phyloP scores from a whole-genome alignment of 176 grass and related monocot species.

The Lolium rigidum region DNA sequence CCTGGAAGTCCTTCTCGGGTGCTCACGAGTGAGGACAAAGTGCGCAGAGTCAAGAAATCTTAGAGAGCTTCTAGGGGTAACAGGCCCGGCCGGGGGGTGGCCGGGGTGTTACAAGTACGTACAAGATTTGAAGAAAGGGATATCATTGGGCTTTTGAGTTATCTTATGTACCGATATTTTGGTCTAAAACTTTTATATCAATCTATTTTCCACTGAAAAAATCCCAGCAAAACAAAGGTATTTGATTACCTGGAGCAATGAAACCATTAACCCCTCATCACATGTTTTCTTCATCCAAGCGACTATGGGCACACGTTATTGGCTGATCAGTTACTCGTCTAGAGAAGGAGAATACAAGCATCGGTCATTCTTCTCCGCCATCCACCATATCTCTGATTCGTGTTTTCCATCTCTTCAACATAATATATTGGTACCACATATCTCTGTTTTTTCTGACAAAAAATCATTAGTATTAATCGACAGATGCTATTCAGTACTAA shows the following conservation, averaged over 20 bases:
- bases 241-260: neutral
- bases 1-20: too few relatives aligned
- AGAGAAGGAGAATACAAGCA: neutral
- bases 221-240: neutral
- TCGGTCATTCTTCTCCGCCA: neutral
- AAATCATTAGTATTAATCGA: neutral
- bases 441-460: neutral
- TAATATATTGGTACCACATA: neutral
- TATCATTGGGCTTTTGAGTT: neutral
- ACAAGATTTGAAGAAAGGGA: neutral
- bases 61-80: too few relatives aligned
- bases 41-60: too few relatives aligned
- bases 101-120: neutral
- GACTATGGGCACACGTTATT: neutral
- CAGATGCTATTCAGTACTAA: neutral
- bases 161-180: neutral
- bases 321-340: neutral
- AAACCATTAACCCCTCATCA: neutral
- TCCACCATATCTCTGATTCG: neutral
- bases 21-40: too few relatives aligned
- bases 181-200: neutral
- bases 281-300: neutral
- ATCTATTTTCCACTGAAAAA: neutral
- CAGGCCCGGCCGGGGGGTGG: too few relatives aligned
- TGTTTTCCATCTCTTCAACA: neutral